Conservation (phyloP, 2,329 filamentous ascomycete species). For the Fusarium pininemorale region DNA sequence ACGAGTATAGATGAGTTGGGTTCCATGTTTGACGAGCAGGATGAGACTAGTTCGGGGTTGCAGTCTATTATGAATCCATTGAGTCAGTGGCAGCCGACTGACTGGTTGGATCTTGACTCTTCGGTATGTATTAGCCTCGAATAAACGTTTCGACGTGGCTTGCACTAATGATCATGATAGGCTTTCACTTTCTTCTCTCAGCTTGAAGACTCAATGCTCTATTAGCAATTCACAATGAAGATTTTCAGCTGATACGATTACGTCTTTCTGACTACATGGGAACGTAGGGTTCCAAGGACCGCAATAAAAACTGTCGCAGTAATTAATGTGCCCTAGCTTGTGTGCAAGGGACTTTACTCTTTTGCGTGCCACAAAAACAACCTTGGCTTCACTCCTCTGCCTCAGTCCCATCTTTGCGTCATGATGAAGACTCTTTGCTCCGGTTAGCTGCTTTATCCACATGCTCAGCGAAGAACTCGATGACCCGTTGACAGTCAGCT, state of each 20-base stretch:
- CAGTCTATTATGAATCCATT: slow-evolving; percentile 2
- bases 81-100: slow-evolving; percentile 19
- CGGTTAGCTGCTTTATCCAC: too few relatives aligned
- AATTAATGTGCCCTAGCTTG: too few relatives aligned
- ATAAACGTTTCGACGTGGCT: fast-evolving
- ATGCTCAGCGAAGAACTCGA: not conserved
- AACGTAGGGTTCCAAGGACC: too few relatives aligned
- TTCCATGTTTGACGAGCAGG: not conserved
- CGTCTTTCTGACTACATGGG: too few relatives aligned
- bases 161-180: not conserved
- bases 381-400: not conserved
- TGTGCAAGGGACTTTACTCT: too few relatives aligned
- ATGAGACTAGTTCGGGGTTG: not conserved
- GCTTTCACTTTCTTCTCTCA: slow-evolving; percentile 15
- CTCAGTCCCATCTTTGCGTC: fast-evolving
- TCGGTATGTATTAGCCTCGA: not conserved
- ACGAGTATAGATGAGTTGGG: slow-evolving; percentile 6
- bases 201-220: slow-evolving; percentile 6
- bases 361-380: too few relatives aligned
- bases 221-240: not conserved
- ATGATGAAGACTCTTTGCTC: not conserved
- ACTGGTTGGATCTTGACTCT: slow-evolving; percentile 23
- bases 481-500: not conserved
- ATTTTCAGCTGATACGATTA: too few relatives aligned
- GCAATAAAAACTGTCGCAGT: too few relatives aligned